A percentile compares a stretch with the other conserved stretches of the same genome.
These are phyloP conservation scores for Silene conica DNA, from an alignment of 148 eudicot genomes.

Conservation along the genomic window DNA sequence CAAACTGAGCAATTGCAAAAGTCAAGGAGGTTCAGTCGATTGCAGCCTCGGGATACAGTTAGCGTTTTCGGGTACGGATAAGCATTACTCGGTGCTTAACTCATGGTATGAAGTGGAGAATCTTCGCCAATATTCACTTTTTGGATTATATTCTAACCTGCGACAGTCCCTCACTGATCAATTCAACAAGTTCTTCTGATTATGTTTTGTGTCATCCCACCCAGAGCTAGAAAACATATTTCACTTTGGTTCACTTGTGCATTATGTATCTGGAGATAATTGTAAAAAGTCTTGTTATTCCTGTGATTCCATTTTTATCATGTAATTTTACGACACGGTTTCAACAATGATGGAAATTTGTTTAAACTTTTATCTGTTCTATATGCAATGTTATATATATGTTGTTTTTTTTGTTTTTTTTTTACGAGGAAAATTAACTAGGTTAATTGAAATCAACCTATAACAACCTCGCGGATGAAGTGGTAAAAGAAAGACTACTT, in stretches of 20 bases:
- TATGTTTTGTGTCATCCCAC: neutral
- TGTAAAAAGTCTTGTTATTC: neutral
- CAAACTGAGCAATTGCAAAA: constrained; percentile 52
- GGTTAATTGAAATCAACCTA: too few species aligned
- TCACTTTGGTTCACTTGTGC: neutral
- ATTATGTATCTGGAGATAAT: neutral
- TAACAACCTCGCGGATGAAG: too few species aligned
- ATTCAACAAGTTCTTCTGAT: constrained; percentile 62
- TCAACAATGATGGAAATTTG: neutral
- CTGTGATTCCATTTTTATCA: neutral
- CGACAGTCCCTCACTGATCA: constrained; percentile 63
- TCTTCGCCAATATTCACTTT: constrained; percentile 76
- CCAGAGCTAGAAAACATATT: neutral
- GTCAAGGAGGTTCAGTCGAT: constrained; percentile 64
- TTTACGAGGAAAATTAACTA: too few species aligned
- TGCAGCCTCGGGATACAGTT: constrained; percentile 86
- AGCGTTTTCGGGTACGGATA: constrained; percentile 91
- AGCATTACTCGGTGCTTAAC: constrained; percentile 63
- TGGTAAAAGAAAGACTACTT: too few species aligned
- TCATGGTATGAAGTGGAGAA: constrained; percentile 84
- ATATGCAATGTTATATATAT: neutral
- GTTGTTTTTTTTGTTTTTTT: neutral
- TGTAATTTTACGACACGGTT: neutral
- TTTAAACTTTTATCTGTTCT: neutral
- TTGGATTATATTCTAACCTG: constrained; percentile 64